Conservation (phyloP, 2,329 filamentous ascomycete species). For the Nemania diffusa region DNA sequence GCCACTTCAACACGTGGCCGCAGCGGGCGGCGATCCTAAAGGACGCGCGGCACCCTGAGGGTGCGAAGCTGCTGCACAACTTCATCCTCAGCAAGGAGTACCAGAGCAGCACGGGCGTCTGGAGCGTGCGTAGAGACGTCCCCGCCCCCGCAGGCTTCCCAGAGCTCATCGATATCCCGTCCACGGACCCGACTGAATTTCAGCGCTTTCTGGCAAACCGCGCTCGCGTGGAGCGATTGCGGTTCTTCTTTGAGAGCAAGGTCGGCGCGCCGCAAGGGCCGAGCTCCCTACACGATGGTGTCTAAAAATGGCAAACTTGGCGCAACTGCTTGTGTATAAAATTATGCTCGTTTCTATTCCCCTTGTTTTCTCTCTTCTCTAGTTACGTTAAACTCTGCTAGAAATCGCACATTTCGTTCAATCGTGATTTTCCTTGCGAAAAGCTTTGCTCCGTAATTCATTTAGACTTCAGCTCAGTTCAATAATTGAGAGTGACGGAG, state of each 20-base stretch:
- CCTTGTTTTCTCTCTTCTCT: not conserved
- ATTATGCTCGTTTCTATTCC: not conserved
- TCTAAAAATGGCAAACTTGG: not conserved
- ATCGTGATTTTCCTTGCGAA: no score
- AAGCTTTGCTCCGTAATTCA: no score
- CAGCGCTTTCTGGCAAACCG: constrained; percentile 52
- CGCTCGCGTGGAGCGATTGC: constrained; percentile 50
- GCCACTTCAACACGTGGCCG: constrained; percentile 59
- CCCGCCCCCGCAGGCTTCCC: constrained; percentile 43
- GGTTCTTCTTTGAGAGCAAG: constrained; percentile 52
- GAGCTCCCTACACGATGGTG: constrained; percentile 49
- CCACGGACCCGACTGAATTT: constrained; percentile 50
- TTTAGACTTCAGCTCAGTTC: no score
- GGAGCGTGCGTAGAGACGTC: constrained; percentile 49
- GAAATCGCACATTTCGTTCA: no score
- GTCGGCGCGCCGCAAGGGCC: constrained; percentile 53
- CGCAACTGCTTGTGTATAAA: not conserved
- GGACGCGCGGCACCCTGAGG: constrained; percentile 60
- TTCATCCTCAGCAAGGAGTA: constrained; percentile 57
- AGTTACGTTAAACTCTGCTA: not conserved
- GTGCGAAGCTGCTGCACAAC: constrained; percentile 61
- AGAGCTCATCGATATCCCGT: constrained; percentile 45
- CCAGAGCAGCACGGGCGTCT: constrained; percentile 48
- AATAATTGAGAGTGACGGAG: no score
- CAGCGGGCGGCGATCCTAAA: constrained; percentile 61